Percentiles rank a stretch among this genome's conserved stretches.
Conservation (phyloP, 2,329 filamentous ascomycete species). For the Fusarium sp. region DNA sequence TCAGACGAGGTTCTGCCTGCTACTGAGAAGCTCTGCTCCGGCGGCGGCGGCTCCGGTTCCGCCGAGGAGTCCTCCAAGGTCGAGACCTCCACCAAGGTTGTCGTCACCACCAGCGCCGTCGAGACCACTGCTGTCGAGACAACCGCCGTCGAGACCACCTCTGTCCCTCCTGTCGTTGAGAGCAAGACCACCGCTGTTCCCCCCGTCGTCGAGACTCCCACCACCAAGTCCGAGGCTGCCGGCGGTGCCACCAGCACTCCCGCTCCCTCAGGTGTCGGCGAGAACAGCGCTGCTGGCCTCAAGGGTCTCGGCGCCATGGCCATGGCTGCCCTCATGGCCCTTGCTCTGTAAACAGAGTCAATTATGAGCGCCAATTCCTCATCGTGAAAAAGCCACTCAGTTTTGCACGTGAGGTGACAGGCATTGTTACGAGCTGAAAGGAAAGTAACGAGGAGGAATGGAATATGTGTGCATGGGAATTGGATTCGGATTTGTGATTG, state of each 20-base stretch:
- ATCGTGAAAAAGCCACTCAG: not conserved
- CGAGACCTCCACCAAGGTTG: slow-evolving; percentile 15
- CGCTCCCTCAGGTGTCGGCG: slow-evolving; percentile 30
- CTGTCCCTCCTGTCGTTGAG: slow-evolving; percentile 20
- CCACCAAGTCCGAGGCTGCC: slow-evolving; percentile 5
- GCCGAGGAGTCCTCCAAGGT: slow-evolving; percentile 11
- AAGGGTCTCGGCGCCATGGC: slow-evolving; percentile 45
- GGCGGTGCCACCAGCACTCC: slow-evolving; percentile 6
- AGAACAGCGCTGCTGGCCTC: slow-evolving; percentile 44
- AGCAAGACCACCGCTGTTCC: slow-evolving; percentile 17
- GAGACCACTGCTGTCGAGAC: slow-evolving; percentile 13
- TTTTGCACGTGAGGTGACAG: not conserved
- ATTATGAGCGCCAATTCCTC: slow-evolving; percentile 1
- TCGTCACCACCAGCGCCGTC: not conserved
- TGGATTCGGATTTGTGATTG: slow-evolving; percentile 5
- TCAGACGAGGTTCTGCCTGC: slow-evolving; percentile 52
- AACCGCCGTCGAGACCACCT: slow-evolving; percentile 1
- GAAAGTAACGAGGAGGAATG: slow-evolving; percentile 1
- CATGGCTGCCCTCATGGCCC: slow-evolving; percentile 44
- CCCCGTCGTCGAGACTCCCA: slow-evolving; percentile 17
- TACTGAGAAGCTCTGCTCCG: slow-evolving; percentile 46
- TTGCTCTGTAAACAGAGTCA: slow-evolving; percentile 48
- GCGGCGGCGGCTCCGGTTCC: slow-evolving; percentile 9
- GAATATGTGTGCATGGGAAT: slow-evolving; percentile 9
- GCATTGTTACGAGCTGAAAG: slow-evolving; percentile 17